Evolutionary conservation across 768 basidiomycete species (phyloP).

Genomic region (Xerocomellus intermedius): DNA sequence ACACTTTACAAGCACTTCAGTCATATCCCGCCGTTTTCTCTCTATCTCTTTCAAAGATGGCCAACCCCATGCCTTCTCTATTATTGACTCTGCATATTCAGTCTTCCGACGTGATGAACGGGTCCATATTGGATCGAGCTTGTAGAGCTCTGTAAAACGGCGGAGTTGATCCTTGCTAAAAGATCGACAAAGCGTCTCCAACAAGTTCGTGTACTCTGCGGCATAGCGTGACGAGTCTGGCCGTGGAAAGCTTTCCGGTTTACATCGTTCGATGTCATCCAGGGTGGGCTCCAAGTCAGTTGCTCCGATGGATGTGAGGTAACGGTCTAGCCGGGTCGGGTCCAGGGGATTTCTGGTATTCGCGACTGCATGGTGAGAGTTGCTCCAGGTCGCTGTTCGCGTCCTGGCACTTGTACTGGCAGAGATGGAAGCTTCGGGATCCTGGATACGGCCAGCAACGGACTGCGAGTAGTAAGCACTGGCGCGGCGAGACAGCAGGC

Average conservation of each 20-base stretch:
- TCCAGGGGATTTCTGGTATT: constrained; percentile 33
- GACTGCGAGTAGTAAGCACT: constrained; percentile 28
- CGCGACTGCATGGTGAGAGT: not conserved
- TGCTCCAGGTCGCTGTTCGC: not conserved
- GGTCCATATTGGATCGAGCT: constrained; percentile 36
- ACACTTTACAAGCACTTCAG: constrained; percentile 48
- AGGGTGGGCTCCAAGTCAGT: constrained; percentile 50
- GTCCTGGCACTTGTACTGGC: not conserved
- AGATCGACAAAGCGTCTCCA: constrained; percentile 53
- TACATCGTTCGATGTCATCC: constrained; percentile 59
- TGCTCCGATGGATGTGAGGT: constrained; percentile 52
- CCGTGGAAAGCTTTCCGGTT: constrained; percentile 40
- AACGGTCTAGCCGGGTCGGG: constrained; percentile 50
- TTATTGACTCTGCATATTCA: constrained; percentile 47
- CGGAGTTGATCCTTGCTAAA: constrained; percentile 65
- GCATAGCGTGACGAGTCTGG: constrained; percentile 49
- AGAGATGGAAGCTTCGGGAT: constrained; percentile 5
- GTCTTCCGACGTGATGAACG: constrained; percentile 38
- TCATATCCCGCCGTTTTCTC: constrained; percentile 48
- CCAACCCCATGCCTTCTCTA: constrained; percentile 71
- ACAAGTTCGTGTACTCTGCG: constrained; percentile 49
- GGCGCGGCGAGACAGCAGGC: constrained; percentile 12
- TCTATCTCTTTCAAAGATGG: constrained; percentile 54
- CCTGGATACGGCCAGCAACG: constrained; percentile 3
- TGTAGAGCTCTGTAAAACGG: constrained; percentile 50